These are phyloP conservation scores for Fonsecaea erecta DNA, from an alignment of 2,329 filamentous ascomycete species.

Conservation along the genomic window DNA sequence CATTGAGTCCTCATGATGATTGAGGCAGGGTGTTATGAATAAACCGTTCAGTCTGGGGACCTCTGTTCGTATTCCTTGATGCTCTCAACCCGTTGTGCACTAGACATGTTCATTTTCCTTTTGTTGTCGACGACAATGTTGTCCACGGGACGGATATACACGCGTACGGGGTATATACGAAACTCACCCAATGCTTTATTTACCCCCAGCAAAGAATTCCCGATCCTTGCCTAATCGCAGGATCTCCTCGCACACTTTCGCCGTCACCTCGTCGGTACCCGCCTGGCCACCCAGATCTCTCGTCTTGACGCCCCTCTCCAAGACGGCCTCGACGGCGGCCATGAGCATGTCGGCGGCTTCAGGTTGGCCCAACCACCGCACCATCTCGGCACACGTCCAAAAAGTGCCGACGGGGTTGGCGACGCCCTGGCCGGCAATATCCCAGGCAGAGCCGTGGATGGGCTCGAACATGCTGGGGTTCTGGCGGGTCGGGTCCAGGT, in stretches of 20 bases:
- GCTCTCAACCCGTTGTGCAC: too few relatives aligned
- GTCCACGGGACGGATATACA: not conserved
- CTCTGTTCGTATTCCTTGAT: too few relatives aligned
- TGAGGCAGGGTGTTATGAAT: too few relatives aligned
- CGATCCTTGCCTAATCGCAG: constrained; percentile 19
- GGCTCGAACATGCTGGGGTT: constrained; percentile 68
- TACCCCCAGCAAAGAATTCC: constrained; percentile 1
- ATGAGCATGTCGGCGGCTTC: constrained; percentile 63
- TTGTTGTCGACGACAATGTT: too few relatives aligned
- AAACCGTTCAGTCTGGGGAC: too few relatives aligned
- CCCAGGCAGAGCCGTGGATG: constrained; percentile 81
- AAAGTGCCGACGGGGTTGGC: constrained; percentile 83
- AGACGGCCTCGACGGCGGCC: constrained; percentile 65
- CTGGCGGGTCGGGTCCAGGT: constrained; percentile 66
- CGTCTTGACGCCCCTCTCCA: constrained; percentile 60
- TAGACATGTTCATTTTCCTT: too few relatives aligned
- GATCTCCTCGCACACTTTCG: constrained; percentile 53
- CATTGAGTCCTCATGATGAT: too few relatives aligned
- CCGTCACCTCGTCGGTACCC: constrained; percentile 63
- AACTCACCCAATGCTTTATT: not conserved
- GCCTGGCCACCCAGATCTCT: constrained; percentile 64
- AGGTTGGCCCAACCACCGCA: constrained; percentile 65
- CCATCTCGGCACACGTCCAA: constrained; percentile 72
- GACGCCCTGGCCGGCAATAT: constrained; percentile 93
- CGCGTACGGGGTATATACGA: not conserved